phyloP scores from a whole-genome alignment of 164 flowering plant genomes.

The Brasenia schreberi region DNA sequence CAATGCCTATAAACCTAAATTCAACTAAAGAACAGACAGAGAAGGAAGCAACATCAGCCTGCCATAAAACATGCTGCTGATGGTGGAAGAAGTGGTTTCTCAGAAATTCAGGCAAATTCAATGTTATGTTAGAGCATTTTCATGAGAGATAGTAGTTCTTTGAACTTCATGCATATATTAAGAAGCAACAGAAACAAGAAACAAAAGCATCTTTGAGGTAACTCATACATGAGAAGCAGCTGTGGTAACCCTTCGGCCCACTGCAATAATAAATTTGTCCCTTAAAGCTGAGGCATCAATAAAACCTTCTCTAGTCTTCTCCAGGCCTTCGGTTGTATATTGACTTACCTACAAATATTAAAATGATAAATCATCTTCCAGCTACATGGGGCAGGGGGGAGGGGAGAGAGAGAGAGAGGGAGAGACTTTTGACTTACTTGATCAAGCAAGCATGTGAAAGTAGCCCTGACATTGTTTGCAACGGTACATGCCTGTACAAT shows the following conservation, averaged over 20 bases:
- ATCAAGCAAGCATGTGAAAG: constrained; percentile 84
- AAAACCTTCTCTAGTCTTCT: constrained; percentile 82
- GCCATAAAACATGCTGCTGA: too few relatives aligned
- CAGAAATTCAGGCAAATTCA: too few relatives aligned
- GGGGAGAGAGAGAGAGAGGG: background rate
- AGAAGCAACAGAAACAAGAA: background rate
- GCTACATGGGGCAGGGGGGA: background rate
- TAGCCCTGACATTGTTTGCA: constrained; percentile 73
- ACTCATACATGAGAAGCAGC: constrained; percentile 92
- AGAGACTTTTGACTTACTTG: constrained; percentile 47
- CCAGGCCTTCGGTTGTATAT: constrained; percentile 89
- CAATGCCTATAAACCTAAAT: too few relatives aligned
- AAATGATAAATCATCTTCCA: background rate
- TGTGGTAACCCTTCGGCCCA: constrained; percentile 93
- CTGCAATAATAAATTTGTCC: constrained; percentile 83
- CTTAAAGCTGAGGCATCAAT: constrained; percentile 92
- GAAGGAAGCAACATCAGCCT: too few relatives aligned
- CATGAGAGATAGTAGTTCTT: too few relatives aligned
- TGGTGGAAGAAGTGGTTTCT: too few relatives aligned
- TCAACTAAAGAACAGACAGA: too few relatives aligned
- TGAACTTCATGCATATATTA: too few relatives aligned
- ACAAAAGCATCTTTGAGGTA: constrained; percentile 10
- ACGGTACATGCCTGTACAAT: constrained; percentile 71
- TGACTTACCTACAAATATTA: constrained; percentile 55
- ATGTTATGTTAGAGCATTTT: too few relatives aligned